Base-by-base conservation (phyloP, 192 early-diverging fungal genomes). In the Paraglomus occultum region DNA sequence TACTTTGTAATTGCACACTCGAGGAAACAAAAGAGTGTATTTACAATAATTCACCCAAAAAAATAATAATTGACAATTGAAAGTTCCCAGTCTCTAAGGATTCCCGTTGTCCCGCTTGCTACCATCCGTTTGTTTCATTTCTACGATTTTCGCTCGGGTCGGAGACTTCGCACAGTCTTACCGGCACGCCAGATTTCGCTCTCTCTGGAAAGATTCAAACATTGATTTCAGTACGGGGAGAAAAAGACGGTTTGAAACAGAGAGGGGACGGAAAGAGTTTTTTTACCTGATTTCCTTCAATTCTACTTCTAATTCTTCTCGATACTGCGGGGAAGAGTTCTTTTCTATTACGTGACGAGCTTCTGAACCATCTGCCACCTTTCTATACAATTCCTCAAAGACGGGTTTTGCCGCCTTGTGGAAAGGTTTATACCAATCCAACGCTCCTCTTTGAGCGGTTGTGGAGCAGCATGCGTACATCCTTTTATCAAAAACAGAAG, bases 401-500 rank as follows among this genome's bases (percentile, higher is more conserved):
- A 98, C 91, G 31, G 96, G 96, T 85, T 94, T 93, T 70, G 92
- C 89, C 64, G 90, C 91, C 70, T 90, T 83, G 79, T 94, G 88
- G 90, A 98, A 98, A 73, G 87, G 83, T 65, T 92, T 89, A 79
- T 89, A 92, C 96, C 96, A 98, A 89, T 98, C 96, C 48, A 98
- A 83, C 51, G 96, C 96, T 71, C 95, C 96, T 62, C 96, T 88
- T 76, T 93, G 90, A 49, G 96, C 96, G 44, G 95, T 98, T 53
- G 95, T 96, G 42, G 91, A 94, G 85, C 96, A 98, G 84, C 92
- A 92, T 80, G 91, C 90, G 81, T 94, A 98, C 95, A 98, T 98
- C 91, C 91, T 95, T 46, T 71, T 73, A 45, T 17, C 55, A 44
- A 23, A n/a, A 51, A n/a, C n/a, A n/a, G n/a, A n/a, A n/a, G n/a